Conservation (phyloP, 305 asterid genomes). For the Petunia hybrid region DNA sequence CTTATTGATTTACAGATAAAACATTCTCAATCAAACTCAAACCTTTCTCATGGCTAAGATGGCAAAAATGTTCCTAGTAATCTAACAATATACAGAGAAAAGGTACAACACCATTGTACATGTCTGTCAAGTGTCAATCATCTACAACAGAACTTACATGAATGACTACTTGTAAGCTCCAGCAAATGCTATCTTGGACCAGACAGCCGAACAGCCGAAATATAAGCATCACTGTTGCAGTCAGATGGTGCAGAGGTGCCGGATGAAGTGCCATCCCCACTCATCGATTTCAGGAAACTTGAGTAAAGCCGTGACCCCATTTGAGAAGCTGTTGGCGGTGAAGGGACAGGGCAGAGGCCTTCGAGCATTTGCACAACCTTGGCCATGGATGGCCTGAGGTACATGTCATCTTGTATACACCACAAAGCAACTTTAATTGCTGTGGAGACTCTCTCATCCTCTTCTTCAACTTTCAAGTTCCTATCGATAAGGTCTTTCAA, state of each 20-base stretch:
- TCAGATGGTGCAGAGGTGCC: conserved; percentile 70
- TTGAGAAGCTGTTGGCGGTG: conserved; percentile 71
- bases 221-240: conserved; percentile 69
- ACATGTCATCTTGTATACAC: conserved; percentile 97
- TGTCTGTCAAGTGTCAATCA: conserved; percentile 3
- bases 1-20: conserved; percentile 8
- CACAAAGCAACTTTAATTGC: conserved; percentile 85
- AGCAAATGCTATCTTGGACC: conserved; percentile 74
- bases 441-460: conserved; percentile 66
- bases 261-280: conserved; percentile 76
- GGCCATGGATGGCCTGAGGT: conserved; percentile 78
- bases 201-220: conserved; percentile 83
- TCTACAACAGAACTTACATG: not conserved
- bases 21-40: conserved; percentile 25
- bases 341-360: conserved; percentile 73
- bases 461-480: conserved; percentile 54
- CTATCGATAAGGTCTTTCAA: conserved; percentile 64
- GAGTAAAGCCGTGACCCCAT: conserved; percentile 65
- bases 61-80: conserved; percentile 25
- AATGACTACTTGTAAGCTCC: not conserved
- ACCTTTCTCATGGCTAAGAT: conserved; percentile 7
- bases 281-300: conserved; percentile 58
- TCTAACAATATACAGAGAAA: conserved; percentile 28
- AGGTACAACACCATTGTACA: not conserved
- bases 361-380: conserved; percentile 95